Conservation (phyloP, 768 basidiomycete genomes). For the Hirschioporus abietinus region DNA sequence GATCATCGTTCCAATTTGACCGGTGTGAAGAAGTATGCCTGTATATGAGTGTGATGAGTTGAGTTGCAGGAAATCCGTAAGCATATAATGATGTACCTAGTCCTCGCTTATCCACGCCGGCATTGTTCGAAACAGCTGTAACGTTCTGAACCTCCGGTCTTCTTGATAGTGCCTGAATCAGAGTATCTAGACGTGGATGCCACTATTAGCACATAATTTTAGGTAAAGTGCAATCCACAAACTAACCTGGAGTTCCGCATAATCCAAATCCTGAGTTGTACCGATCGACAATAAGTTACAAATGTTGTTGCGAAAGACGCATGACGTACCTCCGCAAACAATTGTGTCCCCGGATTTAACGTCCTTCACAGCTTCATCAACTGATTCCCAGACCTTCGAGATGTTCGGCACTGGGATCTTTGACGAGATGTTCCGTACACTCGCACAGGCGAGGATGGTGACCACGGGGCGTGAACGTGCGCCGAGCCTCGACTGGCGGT, state of each 20-base stretch:
- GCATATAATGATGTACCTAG: conserved; percentile 42
- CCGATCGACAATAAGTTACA: conserved; percentile 1
- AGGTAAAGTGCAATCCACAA: background rate
- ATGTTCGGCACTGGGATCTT: conserved; percentile 26
- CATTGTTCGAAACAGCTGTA: conserved; percentile 87
- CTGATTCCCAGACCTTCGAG: conserved; percentile 74
- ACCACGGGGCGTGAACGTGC: background rate
- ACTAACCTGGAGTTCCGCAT: conserved; percentile 78
- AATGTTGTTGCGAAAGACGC: conserved; percentile 6
- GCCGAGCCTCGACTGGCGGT: background rate
- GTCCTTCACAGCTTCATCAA: conserved; percentile 78
- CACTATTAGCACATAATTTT: conserved; percentile 7
- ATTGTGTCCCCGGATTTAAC: conserved; percentile 76
- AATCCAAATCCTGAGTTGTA: conserved; percentile 70
- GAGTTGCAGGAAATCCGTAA: conserved; percentile 4
- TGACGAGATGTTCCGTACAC: background rate
- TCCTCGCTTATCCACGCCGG: conserved; percentile 64
- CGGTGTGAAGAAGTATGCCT: conserved; percentile 71
- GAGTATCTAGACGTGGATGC: conserved; percentile 50
- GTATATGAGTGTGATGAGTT: conserved; percentile 7
- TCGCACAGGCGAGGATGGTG: background rate
- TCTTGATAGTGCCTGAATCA: conserved; percentile 71
- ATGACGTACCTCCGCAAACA: conserved; percentile 69
- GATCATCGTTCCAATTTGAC: conserved; percentile 79
- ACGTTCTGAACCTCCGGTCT: conserved; percentile 69